phyloP scores from a whole-genome alignment of 1,139 yeast genomes.

The Yamadazyma membranifaciens region DNA sequence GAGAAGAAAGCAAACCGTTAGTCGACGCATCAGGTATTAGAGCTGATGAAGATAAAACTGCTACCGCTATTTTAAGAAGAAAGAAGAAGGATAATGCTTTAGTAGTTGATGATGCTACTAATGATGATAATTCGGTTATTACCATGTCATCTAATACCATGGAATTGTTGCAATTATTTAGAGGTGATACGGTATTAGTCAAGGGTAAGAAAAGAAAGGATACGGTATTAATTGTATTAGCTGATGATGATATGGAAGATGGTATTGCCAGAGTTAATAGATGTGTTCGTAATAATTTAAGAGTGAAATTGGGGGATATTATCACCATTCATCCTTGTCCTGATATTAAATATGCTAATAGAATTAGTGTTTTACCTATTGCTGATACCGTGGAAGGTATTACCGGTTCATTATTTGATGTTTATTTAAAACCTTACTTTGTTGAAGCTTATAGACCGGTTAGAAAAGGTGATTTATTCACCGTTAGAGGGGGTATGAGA shows the following conservation, averaged over 20 bases:
- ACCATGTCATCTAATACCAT: slow-evolving; percentile 93
- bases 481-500: slow-evolving; percentile 98
- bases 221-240: slow-evolving; percentile 93
- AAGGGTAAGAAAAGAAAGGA: slow-evolving; percentile 98
- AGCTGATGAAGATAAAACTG: slow-evolving; percentile 75
- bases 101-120: slow-evolving; percentile 94
- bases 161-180: slow-evolving; percentile 91
- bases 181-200: slow-evolving; percentile 96
- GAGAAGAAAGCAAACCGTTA: slow-evolving; percentile 35
- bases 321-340: slow-evolving; percentile 94
- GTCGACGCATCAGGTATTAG: slow-evolving; percentile 47
- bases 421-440: slow-evolving; percentile 94
- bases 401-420: slow-evolving; percentile 96
- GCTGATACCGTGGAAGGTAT: slow-evolving; percentile 98
- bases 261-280: slow-evolving; percentile 94
- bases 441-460: slow-evolving; percentile 99
- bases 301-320: slow-evolving; percentile 92
- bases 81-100: slow-evolving; percentile 97
- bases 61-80: slow-evolving; percentile 94
- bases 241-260: slow-evolving; percentile 95
- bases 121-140: slow-evolving; percentile 95
- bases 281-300: slow-evolving; percentile 90
- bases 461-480: slow-evolving; percentile 93
- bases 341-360: slow-evolving; percentile 90
- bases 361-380: slow-evolving; percentile 95